A percentile compares a stretch with the other conserved stretches of the same genome.
These are phyloP conservation scores for Teratosphaeria zuluensis DNA, from an alignment of 2,329 filamentous ascomycete genomes.

Conservation along the genomic window DNA sequence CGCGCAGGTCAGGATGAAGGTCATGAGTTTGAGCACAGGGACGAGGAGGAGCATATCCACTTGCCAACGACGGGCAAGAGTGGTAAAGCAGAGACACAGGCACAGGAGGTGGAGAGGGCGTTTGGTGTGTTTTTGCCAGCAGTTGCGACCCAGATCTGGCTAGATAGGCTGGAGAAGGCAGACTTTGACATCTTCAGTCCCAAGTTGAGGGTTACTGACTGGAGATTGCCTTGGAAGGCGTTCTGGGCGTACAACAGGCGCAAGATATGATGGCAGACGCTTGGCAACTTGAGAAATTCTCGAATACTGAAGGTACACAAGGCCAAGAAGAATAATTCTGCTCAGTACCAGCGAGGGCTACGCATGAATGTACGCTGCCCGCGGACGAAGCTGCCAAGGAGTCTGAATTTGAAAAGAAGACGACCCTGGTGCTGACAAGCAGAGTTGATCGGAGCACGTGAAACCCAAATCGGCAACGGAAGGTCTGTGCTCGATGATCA, in stretches of 20 bases:
- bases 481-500: no score
- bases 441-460: no score
- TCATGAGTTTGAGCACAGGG: constrained; percentile 81
- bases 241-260: constrained; percentile 51
- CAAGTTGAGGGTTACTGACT: constrained; percentile 55
- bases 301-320: no score
- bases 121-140: constrained; percentile 77
- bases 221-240: constrained; percentile 77
- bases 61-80: constrained; percentile 8
- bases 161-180: constrained; percentile 64
- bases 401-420: no score
- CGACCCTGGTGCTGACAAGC: no score
- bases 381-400: no score
- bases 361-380: no score
- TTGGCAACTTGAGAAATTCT: background rate
- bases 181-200: constrained; percentile 76
- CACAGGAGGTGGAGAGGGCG: constrained; percentile 51
- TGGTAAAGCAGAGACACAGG: constrained; percentile 26
- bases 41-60: constrained; percentile 59
- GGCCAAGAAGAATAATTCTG: no score
- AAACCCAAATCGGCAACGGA: no score
- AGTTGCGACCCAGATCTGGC: constrained; percentile 66
- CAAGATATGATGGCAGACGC: constrained; percentile 31
- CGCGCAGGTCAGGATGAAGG: constrained; percentile 63
- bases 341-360: no score